Percentiles rank a stretch among this genome's conserved stretches.
phyloP scores from a whole-genome alignment of 306 rosid genomes.

The Carpinus viminea region DNA sequence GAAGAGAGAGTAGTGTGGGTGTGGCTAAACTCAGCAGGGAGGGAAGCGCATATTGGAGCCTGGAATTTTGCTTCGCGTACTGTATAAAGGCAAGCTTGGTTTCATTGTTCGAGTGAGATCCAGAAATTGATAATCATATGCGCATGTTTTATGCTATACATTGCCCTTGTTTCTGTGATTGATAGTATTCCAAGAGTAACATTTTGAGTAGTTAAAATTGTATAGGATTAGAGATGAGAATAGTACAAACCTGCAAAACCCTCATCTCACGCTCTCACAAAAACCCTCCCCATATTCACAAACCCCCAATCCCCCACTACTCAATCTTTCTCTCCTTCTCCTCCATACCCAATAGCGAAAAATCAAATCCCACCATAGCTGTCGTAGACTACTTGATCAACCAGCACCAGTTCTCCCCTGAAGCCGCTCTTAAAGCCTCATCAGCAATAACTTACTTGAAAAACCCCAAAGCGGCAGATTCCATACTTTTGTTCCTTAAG shows the following conservation, averaged over 20 bases:
- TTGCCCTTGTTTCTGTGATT: not conserved
- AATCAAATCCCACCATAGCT: constrained; percentile 3
- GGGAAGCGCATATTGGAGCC: not conserved
- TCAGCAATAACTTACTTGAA: constrained; percentile 3
- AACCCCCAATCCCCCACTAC: not conserved
- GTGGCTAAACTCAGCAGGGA: too few species aligned
- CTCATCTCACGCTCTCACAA: constrained; percentile 3
- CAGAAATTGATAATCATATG: not conserved
- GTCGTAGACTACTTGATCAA: constrained; percentile 29
- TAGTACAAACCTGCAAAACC: not conserved
- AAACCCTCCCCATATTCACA: constrained; percentile 3
- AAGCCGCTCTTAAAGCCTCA: constrained; percentile 35
- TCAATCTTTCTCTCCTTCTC: constrained; percentile 29
- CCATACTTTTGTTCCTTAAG: constrained; percentile 26
- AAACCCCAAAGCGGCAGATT: constrained; percentile 21
- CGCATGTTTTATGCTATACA: not conserved
- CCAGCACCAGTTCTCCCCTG: constrained; percentile 32
- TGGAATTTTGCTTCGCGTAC: not conserved
- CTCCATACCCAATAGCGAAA: not conserved
- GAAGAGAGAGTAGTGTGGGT: too few species aligned
- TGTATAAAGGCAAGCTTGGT: not conserved
- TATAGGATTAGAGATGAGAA: not conserved
- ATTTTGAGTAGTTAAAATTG: not conserved
- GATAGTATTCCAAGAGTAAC: not conserved
- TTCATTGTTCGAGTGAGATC: not conserved